These are phyloP conservation scores for Ampelomyces quisqualis DNA, from an alignment of 2,329 filamentous ascomycete genomes.

Conservation along the genomic window DNA sequence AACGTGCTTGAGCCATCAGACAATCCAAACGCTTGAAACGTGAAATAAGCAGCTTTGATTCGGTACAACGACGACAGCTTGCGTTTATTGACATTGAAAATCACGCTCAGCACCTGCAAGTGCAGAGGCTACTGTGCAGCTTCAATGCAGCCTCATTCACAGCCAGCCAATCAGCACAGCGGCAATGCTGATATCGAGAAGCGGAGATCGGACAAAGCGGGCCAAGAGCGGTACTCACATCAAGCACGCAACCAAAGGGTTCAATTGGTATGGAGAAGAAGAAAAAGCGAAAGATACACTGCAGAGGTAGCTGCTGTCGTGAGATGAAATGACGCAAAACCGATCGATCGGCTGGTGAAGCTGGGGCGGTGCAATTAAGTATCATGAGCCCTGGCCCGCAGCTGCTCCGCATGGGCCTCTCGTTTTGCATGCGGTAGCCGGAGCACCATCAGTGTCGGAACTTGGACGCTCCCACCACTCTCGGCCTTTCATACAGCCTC, in stretches of 20 bases:
- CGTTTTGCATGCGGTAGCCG: conserved; percentile 26
- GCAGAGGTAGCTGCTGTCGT: conserved; percentile 2
- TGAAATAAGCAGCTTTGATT: conserved; percentile 26
- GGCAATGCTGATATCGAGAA: conserved; percentile 17
- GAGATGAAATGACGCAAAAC: conserved; percentile 22
- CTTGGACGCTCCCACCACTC: conserved; percentile 11
- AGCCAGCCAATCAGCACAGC: conserved; percentile 17
- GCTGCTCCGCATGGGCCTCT: conserved; percentile 22
- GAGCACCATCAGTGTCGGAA: conserved; percentile 16
- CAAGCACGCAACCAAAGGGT: conserved; percentile 13
- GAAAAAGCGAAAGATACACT: too few species aligned
- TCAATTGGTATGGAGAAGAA: conserved; percentile 1
- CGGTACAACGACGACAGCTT: too few species aligned
- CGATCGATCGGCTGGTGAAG: conserved; percentile 10
- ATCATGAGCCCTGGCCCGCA: conserved; percentile 30
- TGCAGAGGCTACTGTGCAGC: conserved; percentile 19
- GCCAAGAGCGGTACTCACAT: conserved; percentile 15
- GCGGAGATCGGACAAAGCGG: conserved; percentile 20
- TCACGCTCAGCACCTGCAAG: conserved; percentile 19
- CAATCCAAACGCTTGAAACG: conserved; percentile 18
- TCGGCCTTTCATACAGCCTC: conserved; percentile 4
- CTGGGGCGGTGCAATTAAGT: conserved; percentile 32
- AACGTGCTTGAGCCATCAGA: conserved; percentile 16
- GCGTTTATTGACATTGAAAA: conserved; percentile 16
- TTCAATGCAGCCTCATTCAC: conserved; percentile 13